Evolutionary conservation across 2,329 filamentous ascomycete genomes (phyloP).

Genomic region (Verticillium alfalfae): DNA sequence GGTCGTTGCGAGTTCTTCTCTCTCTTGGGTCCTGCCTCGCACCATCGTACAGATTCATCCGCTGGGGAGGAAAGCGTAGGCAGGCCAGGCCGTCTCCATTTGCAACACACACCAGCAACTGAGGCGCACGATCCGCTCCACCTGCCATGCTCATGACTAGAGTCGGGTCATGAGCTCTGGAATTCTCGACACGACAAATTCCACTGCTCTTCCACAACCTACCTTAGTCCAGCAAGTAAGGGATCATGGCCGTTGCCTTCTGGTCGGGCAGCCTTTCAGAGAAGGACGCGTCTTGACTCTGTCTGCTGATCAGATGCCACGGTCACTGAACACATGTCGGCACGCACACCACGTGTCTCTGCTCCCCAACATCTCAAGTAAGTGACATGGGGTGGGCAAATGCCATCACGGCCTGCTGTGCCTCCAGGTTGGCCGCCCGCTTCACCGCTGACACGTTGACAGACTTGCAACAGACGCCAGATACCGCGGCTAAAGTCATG

Average conservation of each 20-base stretch:
- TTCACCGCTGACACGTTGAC: conserved; percentile 10
- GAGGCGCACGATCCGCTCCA: neutral
- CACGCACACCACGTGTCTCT: no score
- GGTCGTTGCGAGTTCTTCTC: neutral
- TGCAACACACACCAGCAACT: neutral
- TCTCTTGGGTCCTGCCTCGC: neutral
- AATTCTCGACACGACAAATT: neutral
- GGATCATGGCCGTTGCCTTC: conserved; percentile 51
- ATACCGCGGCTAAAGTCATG: conserved; percentile 83
- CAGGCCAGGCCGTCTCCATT: neutral
- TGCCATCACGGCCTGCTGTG: neutral
- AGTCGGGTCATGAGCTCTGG: neutral
- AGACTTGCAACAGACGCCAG: conserved; percentile 95
- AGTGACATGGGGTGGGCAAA: conserved; percentile 19
- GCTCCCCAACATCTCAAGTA: conserved; percentile 77
- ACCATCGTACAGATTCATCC: no score
- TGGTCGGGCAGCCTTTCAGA: conserved; percentile 79
- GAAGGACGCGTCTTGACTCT: conserved; percentile 79
- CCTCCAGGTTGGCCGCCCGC: neutral
- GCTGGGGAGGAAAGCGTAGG: no score
- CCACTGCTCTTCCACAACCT: neutral
- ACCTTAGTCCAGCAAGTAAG: neutral
- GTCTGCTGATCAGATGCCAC: conserved; percentile 64
- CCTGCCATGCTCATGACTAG: neutral
- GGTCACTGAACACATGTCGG: no score